Base-by-base conservation (phyloP, 768 basidiomycete species). In the Obba rivulosa region DNA sequence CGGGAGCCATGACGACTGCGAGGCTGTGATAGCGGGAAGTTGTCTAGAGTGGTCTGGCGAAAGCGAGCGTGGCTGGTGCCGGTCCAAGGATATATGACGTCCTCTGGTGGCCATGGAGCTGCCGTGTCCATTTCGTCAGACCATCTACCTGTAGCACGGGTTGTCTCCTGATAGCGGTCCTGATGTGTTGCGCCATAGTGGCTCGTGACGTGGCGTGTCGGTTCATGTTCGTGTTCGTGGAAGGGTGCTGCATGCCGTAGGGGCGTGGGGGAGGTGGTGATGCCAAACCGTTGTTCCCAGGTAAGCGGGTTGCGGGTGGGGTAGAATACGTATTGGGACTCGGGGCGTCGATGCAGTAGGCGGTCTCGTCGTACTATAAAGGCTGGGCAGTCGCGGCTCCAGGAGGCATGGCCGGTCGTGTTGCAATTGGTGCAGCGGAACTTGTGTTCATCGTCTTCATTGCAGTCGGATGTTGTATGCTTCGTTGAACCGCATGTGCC, bases 341-440 rank as follows among this genome's bases (percentile, higher is more conserved):
- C 53, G 4, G 54, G 38, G 3, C 45, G 3, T 0, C 35, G 41
- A 1, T 2, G 9, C 4, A 24, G 41, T 3, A 45, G 23, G 5
- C 3, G 21, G 13, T 50, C 20, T 22, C 43, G 16, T 20, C 31
- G 18, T 1, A 18, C 41, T 14, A 22, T 8, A 48, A 62, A 62
- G 0, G 48, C 22, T 0, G 63, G 62, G 50, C 66, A 67, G 0
- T 4, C 8, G 0, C 61, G 21, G 43, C 66, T 59, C 37, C 61
- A 65, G 0, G 66, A 52, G 1, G 63, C 60, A 42, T 69, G 68
- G 1, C 64, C 65, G 2, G 38, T 21, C 0, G 11, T 21, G 16
- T 41, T 50, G 57, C 66, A 67, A 48, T 66, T 65, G 0, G 50
- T 39, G 42, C 66, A 69, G 14, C 34, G 21, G 9, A 43, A 44